Percentiles rank a stretch among this genome's conserved stretches.
Conservation (phyloP, 495 filamentous ascomycete species). For the Platismatia glauca region DNA sequence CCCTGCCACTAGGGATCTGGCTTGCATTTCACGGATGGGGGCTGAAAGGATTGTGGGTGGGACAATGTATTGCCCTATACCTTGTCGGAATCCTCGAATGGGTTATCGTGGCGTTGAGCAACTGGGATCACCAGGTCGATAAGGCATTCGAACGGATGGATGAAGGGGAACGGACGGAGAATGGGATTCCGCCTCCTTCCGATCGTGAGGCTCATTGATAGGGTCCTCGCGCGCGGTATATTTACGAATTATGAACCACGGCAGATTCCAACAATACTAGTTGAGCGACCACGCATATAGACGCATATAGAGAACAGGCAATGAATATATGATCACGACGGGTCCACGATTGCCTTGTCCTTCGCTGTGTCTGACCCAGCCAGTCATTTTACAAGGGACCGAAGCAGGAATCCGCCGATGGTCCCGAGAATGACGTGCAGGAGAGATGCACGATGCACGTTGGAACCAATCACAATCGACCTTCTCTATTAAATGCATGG, state of each 20-base stretch:
- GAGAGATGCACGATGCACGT: no score
- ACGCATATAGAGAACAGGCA: neutral
- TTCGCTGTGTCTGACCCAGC: neutral
- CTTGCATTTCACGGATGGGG: slow-evolving; percentile 89
- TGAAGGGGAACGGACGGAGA: slow-evolving; percentile 34
- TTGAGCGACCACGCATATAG: neutral
- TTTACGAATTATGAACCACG: neutral
- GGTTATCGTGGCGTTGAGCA: slow-evolving; percentile 66
- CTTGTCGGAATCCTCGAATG: slow-evolving; percentile 73
- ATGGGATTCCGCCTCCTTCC: neutral
- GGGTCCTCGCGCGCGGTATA: no score
- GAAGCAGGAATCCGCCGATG: neutral
- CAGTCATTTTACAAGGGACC: no score
- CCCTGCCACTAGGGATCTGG: slow-evolving; percentile 74
- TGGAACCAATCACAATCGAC: no score
- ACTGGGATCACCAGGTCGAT: slow-evolving; percentile 70
- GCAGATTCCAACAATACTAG: neutral
- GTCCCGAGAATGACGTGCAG: neutral
- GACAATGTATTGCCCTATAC: slow-evolving; percentile 83
- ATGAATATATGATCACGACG: neutral
- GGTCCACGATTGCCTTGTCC: neutral
- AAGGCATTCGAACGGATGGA: slow-evolving; percentile 75
- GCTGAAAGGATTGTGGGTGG: slow-evolving; percentile 74
- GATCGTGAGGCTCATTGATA: neutral
- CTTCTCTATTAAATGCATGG: neutral